Evolutionary conservation across 1,284 basidiomycete genomes (phyloP).

Genomic region (Cryptococcus sp.): DNA sequence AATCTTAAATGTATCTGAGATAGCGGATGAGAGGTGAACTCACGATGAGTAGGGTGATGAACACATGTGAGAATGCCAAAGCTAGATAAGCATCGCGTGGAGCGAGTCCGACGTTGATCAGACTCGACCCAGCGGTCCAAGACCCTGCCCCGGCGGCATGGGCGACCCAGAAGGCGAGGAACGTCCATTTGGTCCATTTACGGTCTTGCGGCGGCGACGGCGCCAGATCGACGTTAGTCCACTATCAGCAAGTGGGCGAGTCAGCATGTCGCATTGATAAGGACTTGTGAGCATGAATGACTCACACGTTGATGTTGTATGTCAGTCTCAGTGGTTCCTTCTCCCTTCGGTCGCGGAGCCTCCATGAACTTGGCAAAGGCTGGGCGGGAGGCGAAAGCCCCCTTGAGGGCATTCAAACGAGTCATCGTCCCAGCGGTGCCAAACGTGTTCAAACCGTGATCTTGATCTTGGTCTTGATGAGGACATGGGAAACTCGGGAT

Average conservation of each 20-base stretch:
- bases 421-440: no score
- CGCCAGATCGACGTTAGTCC: constrained; percentile 26
- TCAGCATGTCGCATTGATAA: not conserved
- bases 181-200: constrained; percentile 22
- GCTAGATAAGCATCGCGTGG: constrained; percentile 17
- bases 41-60: constrained; percentile 20
- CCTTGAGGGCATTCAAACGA: no score
- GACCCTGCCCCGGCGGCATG: constrained; percentile 17
- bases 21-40: not conserved
- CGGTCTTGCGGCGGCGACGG: constrained; percentile 21
- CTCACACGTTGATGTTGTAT: constrained; percentile 10
- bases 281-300: not conserved
- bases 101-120: constrained; percentile 18
- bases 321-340: not conserved
- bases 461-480: no score
- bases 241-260: constrained; percentile 6
- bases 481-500: no score
- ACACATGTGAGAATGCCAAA: constrained; percentile 13
- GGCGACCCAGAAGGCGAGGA: constrained; percentile 21
- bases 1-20: not conserved
- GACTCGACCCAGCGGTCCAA: constrained; percentile 21
- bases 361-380: constrained; percentile 18
- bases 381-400: constrained; percentile 9
- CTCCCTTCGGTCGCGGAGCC: constrained; percentile 13
- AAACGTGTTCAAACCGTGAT: no score